Base-by-base conservation (phyloP, 805 yeast species). In the Crinitomyces ghanaensis region DNA sequence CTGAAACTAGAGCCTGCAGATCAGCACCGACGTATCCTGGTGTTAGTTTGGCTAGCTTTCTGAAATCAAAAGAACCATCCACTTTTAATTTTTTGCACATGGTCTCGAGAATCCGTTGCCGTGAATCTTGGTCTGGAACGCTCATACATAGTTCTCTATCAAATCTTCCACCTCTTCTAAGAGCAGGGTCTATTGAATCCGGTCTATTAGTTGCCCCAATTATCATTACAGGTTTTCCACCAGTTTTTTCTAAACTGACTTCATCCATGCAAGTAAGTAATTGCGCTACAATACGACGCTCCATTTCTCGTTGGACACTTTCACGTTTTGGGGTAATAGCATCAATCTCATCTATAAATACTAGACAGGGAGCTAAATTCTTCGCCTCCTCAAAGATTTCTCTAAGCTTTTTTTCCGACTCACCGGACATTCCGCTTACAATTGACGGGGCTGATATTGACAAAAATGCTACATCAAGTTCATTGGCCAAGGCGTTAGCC, bases 341-440 rank as follows among this genome's bases (percentile, higher is more conserved):
- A 58, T 91, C 98, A 45, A 91, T 91, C 56, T 91, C 98, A 60
- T 91, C 98, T 50, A 91, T 77, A 50, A 91, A 91, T 32, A 91
- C 70, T 19, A 91, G 60, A 56, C 96, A 86, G 6, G 98, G 98
- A 1, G 98, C 98, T 35, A 84, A 51, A 3, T 68, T 48, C 48
- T 77, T 78, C 3, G 98, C 98, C 51, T 91, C 97, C 24, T 85
- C 95, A 50, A 88, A 88, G 24, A 88, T 63, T 38, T 91, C 97
- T 41, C 98, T 67, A 15, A 91, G 65, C 51, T 88, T 86, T 63
- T 91, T 91, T 55, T 91, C 98, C 42, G 88, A 75, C 55, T 91
- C 98, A 27, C 98, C 98, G n/a, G 95, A 83, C 97, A 91, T 91
- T 4, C 98, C 98, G 40, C 95, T 82, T 0, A 91, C 97, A 6